These are phyloP conservation scores for Radiomyces spectabilis DNA, from an alignment of 192 early-diverging fungal genomes.

Conservation along the genomic window DNA sequence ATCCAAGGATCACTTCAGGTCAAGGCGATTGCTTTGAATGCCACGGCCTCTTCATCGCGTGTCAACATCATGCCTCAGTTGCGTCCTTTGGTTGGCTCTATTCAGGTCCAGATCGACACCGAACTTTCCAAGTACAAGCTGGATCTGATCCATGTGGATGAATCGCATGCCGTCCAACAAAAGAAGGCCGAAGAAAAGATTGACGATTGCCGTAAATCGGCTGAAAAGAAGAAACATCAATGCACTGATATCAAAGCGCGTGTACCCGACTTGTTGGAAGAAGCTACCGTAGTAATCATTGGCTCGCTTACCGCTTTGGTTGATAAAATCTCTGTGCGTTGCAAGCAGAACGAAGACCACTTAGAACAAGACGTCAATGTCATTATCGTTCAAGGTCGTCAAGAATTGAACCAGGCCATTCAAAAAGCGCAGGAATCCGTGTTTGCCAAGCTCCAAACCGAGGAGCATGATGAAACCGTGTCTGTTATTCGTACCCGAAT, in stretches of 20 bases:
- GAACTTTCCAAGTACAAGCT: constrained; percentile 2
- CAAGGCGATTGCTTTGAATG: constrained; percentile 3
- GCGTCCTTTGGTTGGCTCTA: constrained; percentile 5
- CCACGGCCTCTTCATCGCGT: constrained; percentile 1
- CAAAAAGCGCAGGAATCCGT: not conserved
- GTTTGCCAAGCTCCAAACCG: too few relatives aligned
- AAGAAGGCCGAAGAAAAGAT: constrained; percentile 4
- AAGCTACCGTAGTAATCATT: constrained; percentile 3
- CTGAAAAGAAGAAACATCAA: constrained; percentile 2
- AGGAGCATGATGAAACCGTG: too few relatives aligned
- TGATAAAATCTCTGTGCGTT: constrained; percentile 1
- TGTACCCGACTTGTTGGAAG: constrained; percentile 5
- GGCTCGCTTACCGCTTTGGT: constrained; percentile 8
- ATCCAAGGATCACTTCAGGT: constrained; percentile 6
- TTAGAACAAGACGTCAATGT: constrained; percentile 1
- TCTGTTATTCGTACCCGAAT: too few relatives aligned
- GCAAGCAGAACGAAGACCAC: not conserved
- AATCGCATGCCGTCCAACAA: not conserved
- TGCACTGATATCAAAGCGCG: not conserved
- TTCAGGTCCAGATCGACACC: constrained; percentile 4
- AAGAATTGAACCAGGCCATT: not conserved
- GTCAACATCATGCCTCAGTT: constrained; percentile 7
- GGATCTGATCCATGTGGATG: not conserved
- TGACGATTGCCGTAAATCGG: not conserved
- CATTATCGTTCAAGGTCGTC: not conserved